These are phyloP conservation scores for Cystobasidium pallidum DNA, from an alignment of 1,284 basidiomycete genomes.

Conservation along the genomic window DNA sequence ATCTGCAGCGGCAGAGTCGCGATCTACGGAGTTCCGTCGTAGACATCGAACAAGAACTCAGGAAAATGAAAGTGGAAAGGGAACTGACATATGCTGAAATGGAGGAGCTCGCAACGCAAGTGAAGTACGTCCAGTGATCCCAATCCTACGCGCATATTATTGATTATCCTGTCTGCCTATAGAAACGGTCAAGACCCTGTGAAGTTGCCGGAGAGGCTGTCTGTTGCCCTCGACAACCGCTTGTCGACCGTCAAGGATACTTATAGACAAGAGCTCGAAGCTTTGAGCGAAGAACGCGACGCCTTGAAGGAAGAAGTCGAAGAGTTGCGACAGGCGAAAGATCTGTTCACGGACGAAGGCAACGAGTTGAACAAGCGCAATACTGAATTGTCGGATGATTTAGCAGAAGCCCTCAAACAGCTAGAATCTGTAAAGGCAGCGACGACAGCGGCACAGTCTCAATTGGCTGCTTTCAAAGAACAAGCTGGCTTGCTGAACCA, in stretches of 20 bases:
- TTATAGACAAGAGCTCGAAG: slow-evolving; percentile 83
- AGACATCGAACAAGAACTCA: slow-evolving; percentile 80
- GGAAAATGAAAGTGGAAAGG: slow-evolving; percentile 82
- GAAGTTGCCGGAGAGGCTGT: slow-evolving; percentile 15
- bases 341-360: slow-evolving; percentile 87
- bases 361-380: slow-evolving; percentile 86
- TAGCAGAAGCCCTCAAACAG: slow-evolving; percentile 74
- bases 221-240: slow-evolving; percentile 68
- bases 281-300: slow-evolving; percentile 80
- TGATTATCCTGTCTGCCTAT: not conserved
- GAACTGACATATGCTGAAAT: slow-evolving; percentile 91
- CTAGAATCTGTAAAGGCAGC: slow-evolving; percentile 64
- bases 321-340: slow-evolving; percentile 82
- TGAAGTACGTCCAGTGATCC: slow-evolving; percentile 62
- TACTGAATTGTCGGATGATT: slow-evolving; percentile 85
- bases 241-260: slow-evolving; percentile 85
- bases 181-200: slow-evolving; percentile 9
- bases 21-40: slow-evolving; percentile 77
- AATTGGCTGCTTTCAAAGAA: slow-evolving; percentile 53
- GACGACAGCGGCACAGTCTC: slow-evolving; percentile 50
- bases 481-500: slow-evolving; percentile 49
- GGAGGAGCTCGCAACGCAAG: slow-evolving; percentile 75
- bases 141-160: not conserved
- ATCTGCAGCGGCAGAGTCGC: slow-evolving; percentile 74
- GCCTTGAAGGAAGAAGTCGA: slow-evolving; percentile 76